Percentiles rank a stretch among this genome's conserved stretches.
phyloP scores from a whole-genome alignment of 1,139 yeast genomes.

The Suzukiozyma palmioleophila region DNA sequence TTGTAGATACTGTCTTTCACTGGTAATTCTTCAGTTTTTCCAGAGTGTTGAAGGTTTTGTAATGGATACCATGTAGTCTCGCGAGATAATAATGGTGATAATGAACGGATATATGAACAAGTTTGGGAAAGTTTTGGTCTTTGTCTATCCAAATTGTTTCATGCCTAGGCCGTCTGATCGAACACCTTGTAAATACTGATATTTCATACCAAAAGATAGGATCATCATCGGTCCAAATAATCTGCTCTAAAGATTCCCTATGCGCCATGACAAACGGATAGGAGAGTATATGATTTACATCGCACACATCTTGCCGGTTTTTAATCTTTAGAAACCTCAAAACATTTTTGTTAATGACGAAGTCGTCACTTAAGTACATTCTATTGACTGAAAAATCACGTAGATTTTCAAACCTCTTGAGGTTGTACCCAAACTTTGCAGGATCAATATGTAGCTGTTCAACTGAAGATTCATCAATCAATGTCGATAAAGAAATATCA shows the following conservation, averaged over 20 bases:
- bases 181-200: background rate
- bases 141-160: too few relatives aligned
- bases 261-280: background rate
- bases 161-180: too few relatives aligned
- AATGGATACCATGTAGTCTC: too few relatives aligned
- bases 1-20: too few relatives aligned
- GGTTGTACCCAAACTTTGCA: background rate
- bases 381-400: background rate
- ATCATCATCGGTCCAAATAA: background rate
- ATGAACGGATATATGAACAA: too few relatives aligned
- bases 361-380: too few relatives aligned
- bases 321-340: background rate
- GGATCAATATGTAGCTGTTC: background rate
- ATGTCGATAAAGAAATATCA: conserved; percentile 1
- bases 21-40: too few relatives aligned
- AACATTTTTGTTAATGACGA: background rate
- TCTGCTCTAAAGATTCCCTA: background rate
- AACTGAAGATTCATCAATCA: background rate
- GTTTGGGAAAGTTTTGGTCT: too few relatives aligned
- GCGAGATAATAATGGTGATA: too few relatives aligned
- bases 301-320: background rate
- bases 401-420: background rate
- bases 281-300: background rate
- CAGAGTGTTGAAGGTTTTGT: too few relatives aligned
- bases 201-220: conserved; percentile 2